A percentile compares a stretch with the other conserved stretches of the same genome.
phyloP scores from a whole-genome alignment of 345 rosid genomes.

The Populus nigra region DNA sequence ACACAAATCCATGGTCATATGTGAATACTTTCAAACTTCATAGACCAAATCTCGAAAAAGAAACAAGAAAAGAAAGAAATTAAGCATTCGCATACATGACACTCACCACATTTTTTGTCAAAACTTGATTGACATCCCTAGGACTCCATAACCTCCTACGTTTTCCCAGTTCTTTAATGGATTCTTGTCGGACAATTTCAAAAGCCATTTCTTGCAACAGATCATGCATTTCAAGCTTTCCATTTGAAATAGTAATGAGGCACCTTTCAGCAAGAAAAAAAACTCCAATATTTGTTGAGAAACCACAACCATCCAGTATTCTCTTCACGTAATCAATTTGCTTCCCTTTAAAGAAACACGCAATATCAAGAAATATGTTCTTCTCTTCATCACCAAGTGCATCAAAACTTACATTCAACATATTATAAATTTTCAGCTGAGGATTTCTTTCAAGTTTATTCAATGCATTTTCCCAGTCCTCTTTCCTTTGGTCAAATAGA shows the following conservation, averaged over 20 bases:
- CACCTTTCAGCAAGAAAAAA: not conserved
- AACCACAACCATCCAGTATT: slow-evolving; percentile 2
- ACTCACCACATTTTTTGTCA: slow-evolving; percentile 3
- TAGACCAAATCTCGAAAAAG: no score
- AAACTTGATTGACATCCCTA: not conserved
- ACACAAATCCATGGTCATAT: no score
- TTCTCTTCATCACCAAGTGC: not conserved
- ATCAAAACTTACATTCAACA: slow-evolving; percentile 6
- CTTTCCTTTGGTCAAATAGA: not conserved
- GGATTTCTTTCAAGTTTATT: slow-evolving; percentile 1
- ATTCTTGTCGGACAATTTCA: slow-evolving; percentile 16
- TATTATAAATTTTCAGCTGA: not conserved
- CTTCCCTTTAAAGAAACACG: slow-evolving; percentile 11
- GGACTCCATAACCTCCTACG: slow-evolving; percentile 10
- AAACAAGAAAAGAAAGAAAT: no score
- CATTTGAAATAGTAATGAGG: not conserved
- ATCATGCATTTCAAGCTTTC: slow-evolving; percentile 12
- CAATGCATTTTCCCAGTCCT: slow-evolving; percentile 9
- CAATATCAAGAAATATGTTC: slow-evolving; percentile 17
- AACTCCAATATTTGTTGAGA: not conserved
- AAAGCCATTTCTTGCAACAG: slow-evolving; percentile 6
- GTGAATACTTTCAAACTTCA: no score
- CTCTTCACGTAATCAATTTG: not conserved
- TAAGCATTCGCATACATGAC: no score
- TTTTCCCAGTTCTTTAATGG: not conserved